Evolutionary conservation across 2,329 filamentous ascomycete species (phyloP).

Genomic region (Pseudopyricularia cyperi): DNA sequence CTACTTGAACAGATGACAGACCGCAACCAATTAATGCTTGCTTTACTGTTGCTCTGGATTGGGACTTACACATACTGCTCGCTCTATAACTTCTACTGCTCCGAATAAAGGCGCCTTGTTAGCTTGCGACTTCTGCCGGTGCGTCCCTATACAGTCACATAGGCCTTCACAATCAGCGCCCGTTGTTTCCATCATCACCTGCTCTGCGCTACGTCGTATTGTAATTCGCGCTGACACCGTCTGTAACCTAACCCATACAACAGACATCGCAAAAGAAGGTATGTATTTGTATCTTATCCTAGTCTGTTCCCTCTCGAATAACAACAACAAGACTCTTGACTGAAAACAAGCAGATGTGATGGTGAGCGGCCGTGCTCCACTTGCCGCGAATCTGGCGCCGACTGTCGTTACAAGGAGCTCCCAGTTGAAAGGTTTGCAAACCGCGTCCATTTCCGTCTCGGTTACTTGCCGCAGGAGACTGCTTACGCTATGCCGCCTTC

Average conservation of each 20-base stretch:
- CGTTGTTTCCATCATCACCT: too few species aligned
- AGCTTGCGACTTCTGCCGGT: slow-evolving; percentile 24
- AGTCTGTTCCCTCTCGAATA: neutral
- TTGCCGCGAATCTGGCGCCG: slow-evolving; percentile 22
- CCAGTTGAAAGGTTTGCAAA: slow-evolving; percentile 13
- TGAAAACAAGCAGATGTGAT: slow-evolving; percentile 17
- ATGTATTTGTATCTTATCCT: neutral
- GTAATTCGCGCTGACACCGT: too few species aligned
- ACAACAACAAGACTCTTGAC: neutral
- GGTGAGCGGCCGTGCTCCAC: slow-evolving; percentile 24
- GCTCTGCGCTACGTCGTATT: too few species aligned
- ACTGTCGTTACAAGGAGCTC: slow-evolving; percentile 25
- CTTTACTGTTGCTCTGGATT: neutral
- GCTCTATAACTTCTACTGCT: slow-evolving; percentile 7
- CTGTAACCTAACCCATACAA: too few species aligned
- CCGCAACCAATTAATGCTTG: neutral
- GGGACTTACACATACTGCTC: neutral
- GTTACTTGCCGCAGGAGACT: neutral
- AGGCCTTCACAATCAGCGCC: too few species aligned
- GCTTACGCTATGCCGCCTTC: neutral
- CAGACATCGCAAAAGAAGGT: slow-evolving; percentile 17
- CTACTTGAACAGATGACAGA: too few species aligned
- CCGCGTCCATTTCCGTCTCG: neutral
- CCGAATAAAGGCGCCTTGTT: slow-evolving; percentile 19
- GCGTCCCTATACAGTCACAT: slow-evolving; percentile 10